Evolutionary conservation across 2,329 filamentous ascomycete species (phyloP).

Genomic region (Dothiorella sarmentorum): DNA sequence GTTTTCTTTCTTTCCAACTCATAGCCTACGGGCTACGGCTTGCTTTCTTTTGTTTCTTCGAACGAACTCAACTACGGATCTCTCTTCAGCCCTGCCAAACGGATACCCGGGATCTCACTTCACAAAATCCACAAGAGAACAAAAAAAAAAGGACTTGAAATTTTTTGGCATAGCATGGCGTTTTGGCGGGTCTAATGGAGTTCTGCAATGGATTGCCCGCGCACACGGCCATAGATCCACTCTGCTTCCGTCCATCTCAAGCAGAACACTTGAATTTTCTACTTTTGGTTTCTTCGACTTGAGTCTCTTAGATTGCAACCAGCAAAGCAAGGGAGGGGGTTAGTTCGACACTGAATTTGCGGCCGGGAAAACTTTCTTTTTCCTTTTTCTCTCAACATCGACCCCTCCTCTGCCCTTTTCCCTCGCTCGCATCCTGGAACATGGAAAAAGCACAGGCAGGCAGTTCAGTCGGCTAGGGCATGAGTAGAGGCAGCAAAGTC

Average conservation of each 20-base stretch:
- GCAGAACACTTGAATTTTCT: background rate
- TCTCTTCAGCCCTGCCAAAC: background rate
- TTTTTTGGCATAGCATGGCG: conserved; percentile 16
- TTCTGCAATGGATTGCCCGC: background rate
- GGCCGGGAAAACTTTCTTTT: no score
- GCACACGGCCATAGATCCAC: background rate
- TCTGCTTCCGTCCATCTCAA: background rate
- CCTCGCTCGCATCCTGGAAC: no score
- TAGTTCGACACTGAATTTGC: no score
- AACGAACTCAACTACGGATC: background rate
- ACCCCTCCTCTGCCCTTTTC: no score
- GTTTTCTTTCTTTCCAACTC: background rate
- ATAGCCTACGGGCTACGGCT: background rate
- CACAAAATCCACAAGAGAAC: background rate
- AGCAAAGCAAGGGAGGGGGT: no score
- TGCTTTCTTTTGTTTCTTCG: background rate
- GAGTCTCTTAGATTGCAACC: background rate
- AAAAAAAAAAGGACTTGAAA: background rate
- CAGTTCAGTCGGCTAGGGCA: no score
- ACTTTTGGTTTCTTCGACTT: background rate
- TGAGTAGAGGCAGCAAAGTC: no score
- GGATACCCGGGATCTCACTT: conserved; percentile 11
- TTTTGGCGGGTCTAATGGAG: background rate
- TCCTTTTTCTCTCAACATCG: no score
- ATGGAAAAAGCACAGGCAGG: no score